Evolutionary conservation across 108 stramenopile species (phyloP).

Genomic region (Schizochytrium sp.): DNA sequence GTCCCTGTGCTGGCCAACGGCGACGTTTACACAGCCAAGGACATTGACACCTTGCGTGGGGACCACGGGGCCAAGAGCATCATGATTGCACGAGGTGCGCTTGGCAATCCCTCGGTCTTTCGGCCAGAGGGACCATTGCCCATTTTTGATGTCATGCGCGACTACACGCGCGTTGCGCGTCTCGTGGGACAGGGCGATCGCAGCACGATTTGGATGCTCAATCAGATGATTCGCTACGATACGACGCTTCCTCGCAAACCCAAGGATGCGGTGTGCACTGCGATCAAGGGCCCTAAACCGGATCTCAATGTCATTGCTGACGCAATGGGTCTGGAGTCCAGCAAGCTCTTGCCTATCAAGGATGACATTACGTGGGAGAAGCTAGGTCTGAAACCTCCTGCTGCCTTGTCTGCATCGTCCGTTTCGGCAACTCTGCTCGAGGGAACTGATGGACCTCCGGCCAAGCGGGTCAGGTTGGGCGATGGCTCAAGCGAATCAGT

Average conservation of each 20-base stretch:
- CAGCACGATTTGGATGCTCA: neutral
- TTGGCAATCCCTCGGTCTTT: neutral
- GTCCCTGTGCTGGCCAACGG: neutral
- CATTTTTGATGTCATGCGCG: neutral
- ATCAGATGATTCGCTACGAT: conserved; percentile 7
- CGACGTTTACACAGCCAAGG: neutral
- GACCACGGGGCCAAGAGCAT: neutral
- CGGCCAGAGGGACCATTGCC: neutral
- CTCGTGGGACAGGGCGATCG: neutral
- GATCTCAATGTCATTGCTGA: neutral
- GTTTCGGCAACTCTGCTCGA: no score
- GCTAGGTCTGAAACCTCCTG: neutral
- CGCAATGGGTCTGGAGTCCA: neutral
- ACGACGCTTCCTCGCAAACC: neutral
- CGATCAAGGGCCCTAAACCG: neutral
- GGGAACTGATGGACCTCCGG: no score
- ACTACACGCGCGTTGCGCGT: neutral
- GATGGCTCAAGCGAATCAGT: no score
- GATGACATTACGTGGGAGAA: neutral
- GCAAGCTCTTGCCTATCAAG: neutral
- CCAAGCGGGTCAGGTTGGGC: no score
- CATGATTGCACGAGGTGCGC: neutral
- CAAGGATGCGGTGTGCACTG: neutral
- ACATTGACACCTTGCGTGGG: neutral
- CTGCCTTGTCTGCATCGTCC: neutral